phyloP scores from a whole-genome alignment of 768 basidiomycete species.

The Gymnopilus junonius region DNA sequence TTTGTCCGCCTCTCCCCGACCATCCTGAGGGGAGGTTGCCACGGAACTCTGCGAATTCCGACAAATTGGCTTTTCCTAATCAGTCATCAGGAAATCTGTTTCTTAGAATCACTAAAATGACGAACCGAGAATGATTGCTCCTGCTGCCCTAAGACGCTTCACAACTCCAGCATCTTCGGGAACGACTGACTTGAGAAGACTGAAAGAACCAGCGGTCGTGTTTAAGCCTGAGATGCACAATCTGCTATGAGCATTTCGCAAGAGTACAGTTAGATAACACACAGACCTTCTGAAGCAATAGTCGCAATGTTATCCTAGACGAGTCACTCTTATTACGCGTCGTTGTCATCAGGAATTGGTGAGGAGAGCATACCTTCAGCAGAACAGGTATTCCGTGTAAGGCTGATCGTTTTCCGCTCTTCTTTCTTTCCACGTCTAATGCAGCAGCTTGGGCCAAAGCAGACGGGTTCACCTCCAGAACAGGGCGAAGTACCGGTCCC shows the following conservation, averaged over 20 bases:
- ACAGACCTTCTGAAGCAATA: constrained; percentile 43
- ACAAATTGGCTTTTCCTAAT: constrained; percentile 60
- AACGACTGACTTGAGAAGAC: constrained; percentile 44
- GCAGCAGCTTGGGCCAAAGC: constrained; percentile 55
- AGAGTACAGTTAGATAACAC: too few relatives aligned
- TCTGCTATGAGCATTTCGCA: too few relatives aligned
- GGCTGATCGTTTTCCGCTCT: constrained; percentile 43
- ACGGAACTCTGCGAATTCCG: constrained; percentile 55
- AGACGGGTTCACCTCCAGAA: constrained; percentile 59
- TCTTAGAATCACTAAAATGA: background rate
- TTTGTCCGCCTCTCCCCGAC: constrained; percentile 60
- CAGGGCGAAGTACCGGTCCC: constrained; percentile 58
- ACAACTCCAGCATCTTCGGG: constrained; percentile 51
- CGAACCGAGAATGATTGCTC: constrained; percentile 26
- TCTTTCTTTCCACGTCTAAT: constrained; percentile 48
- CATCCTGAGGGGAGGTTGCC: constrained; percentile 52
- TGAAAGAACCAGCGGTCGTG: constrained; percentile 46
- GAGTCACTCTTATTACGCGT: background rate
- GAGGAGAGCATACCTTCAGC: constrained; percentile 36
- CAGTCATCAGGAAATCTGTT: background rate
- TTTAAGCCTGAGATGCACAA: constrained; percentile 49
- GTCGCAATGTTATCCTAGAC: constrained; percentile 49
- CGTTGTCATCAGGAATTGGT: background rate
- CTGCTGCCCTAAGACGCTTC: constrained; percentile 43
- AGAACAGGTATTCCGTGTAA: constrained; percentile 60